Evolutionary conservation across 139 green algal species (phyloP).

Genomic region (Coelastrella sp.): DNA sequence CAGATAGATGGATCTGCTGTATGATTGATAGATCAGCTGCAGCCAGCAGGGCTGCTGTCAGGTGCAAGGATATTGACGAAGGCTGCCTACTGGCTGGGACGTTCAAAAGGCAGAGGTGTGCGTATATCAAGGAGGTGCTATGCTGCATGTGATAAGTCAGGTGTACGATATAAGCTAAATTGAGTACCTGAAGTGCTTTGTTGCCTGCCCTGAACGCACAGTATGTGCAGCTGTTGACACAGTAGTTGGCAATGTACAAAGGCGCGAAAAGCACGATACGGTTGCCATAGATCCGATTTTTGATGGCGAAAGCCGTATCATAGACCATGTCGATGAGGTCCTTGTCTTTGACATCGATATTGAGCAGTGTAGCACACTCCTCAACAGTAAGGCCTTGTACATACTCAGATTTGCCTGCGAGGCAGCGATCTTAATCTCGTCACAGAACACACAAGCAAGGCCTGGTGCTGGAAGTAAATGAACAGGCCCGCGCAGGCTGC

Average conservation of each 20-base stretch:
- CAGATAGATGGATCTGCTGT: too few relatives aligned
- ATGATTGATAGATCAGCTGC: too few relatives aligned
- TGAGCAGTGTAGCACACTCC: constrained; percentile 79
- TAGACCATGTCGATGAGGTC: constrained; percentile 68
- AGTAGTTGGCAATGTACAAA: constrained; percentile 83
- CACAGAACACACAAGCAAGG: too few relatives aligned
- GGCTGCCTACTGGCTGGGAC: too few relatives aligned
- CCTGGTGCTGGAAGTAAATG: too few relatives aligned
- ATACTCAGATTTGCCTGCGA: constrained; percentile 52
- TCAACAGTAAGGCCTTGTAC: constrained; percentile 73
- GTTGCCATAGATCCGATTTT: constrained; percentile 85
- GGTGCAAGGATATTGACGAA: too few relatives aligned
- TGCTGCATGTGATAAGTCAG: too few relatives aligned
- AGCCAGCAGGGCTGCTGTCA: too few relatives aligned
- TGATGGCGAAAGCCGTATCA: constrained; percentile 78
- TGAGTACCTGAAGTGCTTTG: constrained; percentile 61
- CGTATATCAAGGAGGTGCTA: too few relatives aligned
- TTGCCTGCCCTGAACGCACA: constrained; percentile 77
- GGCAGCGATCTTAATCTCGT: neutral
- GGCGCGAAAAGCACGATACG: constrained; percentile 83
- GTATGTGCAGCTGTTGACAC: constrained; percentile 82
- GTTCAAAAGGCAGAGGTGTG: too few relatives aligned
- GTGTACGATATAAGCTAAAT: too few relatives aligned
- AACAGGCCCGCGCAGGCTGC: neutral
- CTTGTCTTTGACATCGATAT: constrained; percentile 70